These are phyloP conservation scores for Gnomoniopsis sp. DNA, from an alignment of 2,329 filamentous ascomycete genomes.

Conservation along the genomic window DNA sequence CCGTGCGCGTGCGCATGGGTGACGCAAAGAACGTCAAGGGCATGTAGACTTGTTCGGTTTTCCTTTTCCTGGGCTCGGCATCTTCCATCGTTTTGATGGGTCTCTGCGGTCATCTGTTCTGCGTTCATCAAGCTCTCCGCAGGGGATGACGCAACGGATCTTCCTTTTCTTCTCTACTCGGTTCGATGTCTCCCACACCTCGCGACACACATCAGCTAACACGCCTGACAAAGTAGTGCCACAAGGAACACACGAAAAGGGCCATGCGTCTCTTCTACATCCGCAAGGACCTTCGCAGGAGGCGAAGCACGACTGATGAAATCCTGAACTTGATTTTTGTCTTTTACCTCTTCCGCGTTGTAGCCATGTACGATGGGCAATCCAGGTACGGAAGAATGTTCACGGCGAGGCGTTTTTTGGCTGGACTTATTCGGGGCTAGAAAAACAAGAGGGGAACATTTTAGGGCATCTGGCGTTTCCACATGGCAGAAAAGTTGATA, in stretches of 20 bases:
- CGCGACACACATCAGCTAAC: conserved; percentile 4
- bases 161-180: neutral
- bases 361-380: neutral
- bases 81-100: no score
- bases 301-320: conserved; percentile 12
- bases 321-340: neutral
- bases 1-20: conserved; percentile 36
- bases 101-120: no score
- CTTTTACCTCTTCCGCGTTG: neutral
- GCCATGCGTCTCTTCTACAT: conserved; percentile 4
- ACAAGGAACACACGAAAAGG: conserved; percentile 6
- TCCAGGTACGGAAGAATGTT: neutral
- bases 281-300: conserved; percentile 6
- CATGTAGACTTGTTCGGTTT: conserved; percentile 17
- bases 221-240: conserved; percentile 3
- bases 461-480: neutral
- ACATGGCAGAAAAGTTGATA: neutral
- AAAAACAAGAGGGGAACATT: neutral
- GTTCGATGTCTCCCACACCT: neutral
- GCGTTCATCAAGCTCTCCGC: no score
- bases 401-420: neutral
- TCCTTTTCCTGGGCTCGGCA: neutral
- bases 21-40: conserved; percentile 25
- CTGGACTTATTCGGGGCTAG: neutral
- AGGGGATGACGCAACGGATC: no score